Conservation (phyloP, 2,329 filamentous ascomycete species). For the Chlorencoelia australis region DNA sequence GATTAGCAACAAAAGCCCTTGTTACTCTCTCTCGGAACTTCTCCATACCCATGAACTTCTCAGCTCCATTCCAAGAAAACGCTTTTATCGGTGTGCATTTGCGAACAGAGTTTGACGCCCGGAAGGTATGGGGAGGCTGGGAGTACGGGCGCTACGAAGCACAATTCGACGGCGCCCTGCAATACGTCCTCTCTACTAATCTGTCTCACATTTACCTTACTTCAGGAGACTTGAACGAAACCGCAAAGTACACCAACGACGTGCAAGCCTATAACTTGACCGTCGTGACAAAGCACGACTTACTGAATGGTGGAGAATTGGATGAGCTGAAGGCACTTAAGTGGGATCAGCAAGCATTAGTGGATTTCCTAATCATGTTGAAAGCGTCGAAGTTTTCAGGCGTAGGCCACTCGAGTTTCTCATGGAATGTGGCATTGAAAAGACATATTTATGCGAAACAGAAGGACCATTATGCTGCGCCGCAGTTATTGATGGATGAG, state of each 20-base stretch:
- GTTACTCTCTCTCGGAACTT: constrained; percentile 8
- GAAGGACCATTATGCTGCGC: constrained; percentile 14
- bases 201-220: constrained; percentile 32
- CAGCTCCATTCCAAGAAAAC: constrained; percentile 5
- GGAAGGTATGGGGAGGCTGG: constrained; percentile 12
- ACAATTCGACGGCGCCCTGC: constrained; percentile 30
- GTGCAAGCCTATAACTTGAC: constrained; percentile 28
- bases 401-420: constrained; percentile 34
- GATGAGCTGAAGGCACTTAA: constrained; percentile 27
- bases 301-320: constrained; percentile 30
- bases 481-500: constrained; percentile 18
- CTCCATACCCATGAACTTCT: constrained; percentile 4
- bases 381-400: constrained; percentile 34
- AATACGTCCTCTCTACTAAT: constrained; percentile 22
- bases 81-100: constrained; percentile 20
- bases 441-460: constrained; percentile 14
- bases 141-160: constrained; percentile 17
- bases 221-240: constrained; percentile 31
- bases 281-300: constrained; percentile 33
- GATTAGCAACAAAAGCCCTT: constrained; percentile 17
- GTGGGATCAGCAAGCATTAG: constrained; percentile 38
- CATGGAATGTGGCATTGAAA: constrained; percentile 34
- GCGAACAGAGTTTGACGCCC: constrained; percentile 19
- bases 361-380: constrained; percentile 40
- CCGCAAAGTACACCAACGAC: constrained; percentile 28